A percentile compares a stretch with the other conserved stretches of the same genome.
Evolutionary conservation across 2,329 filamentous ascomycete genomes (phyloP).

Genomic region (Elsinoe perseae): DNA sequence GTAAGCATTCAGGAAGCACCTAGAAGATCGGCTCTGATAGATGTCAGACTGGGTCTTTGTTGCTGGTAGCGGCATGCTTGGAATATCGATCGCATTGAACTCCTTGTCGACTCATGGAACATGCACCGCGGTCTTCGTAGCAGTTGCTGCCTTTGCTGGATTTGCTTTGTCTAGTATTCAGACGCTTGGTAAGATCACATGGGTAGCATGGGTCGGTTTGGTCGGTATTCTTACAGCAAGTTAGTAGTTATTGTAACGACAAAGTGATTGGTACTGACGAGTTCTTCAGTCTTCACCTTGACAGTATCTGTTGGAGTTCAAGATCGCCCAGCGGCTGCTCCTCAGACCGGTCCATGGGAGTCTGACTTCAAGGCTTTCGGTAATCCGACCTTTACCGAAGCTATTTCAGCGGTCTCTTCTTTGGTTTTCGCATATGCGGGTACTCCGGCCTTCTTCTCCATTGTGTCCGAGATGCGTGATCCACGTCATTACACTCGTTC

Average conservation of each 20-base stretch:
- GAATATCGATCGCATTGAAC: slow-evolving; percentile 25
- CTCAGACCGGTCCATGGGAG: slow-evolving; percentile 22
- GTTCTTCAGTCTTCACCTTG: slow-evolving; percentile 26
- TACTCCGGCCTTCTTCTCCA: slow-evolving; percentile 33
- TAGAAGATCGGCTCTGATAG: slow-evolving; percentile 16
- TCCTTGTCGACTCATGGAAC: slow-evolving; percentile 25
- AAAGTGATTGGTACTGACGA: neutral
- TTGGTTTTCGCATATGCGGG: slow-evolving; percentile 35
- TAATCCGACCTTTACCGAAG: slow-evolving; percentile 28
- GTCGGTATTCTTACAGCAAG: slow-evolving; percentile 23
- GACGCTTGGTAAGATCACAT: slow-evolving; percentile 30
- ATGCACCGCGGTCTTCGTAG: slow-evolving; percentile 38
- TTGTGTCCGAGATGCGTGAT: slow-evolving; percentile 35
- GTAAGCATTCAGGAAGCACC: slow-evolving; percentile 20
- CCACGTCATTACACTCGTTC: slow-evolving; percentile 29
- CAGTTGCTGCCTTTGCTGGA: slow-evolving; percentile 36
- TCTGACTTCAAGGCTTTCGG: slow-evolving; percentile 25
- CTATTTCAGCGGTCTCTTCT: slow-evolving; percentile 27
- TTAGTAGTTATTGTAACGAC: slow-evolving; percentile 21
- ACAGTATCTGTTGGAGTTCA: slow-evolving; percentile 30
- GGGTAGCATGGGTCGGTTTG: slow-evolving; percentile 32
- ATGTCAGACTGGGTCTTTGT: slow-evolving; percentile 24
- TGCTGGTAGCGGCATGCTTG: slow-evolving; percentile 33
- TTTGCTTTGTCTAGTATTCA: slow-evolving; percentile 31
- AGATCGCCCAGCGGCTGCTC: slow-evolving; percentile 29